Conservation (phyloP, 2,329 filamentous ascomycete genomes). For the Cephalotrichum gorgonifer region DNA sequence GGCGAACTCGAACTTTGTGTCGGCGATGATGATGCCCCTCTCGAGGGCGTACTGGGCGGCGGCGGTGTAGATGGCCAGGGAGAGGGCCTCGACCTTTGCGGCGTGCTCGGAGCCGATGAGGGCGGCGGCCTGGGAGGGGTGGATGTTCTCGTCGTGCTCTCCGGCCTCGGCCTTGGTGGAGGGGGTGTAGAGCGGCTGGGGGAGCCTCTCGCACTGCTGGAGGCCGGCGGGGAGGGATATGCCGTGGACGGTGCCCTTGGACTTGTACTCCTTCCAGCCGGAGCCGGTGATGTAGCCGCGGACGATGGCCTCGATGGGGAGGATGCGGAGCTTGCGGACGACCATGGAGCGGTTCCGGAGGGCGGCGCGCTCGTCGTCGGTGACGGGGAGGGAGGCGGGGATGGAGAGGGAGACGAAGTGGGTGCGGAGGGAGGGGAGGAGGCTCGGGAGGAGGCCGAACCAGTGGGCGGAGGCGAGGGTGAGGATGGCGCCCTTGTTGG, state of each 20-base stretch:
- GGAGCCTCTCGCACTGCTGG: constrained; percentile 59
- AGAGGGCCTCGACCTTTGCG: constrained; percentile 18
- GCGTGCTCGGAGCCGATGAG: constrained; percentile 22
- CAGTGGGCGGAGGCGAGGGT: constrained; percentile 35
- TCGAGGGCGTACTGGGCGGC: constrained; percentile 51
- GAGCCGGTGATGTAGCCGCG: constrained; percentile 82
- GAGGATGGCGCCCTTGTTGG: constrained; percentile 42
- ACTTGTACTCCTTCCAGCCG: constrained; percentile 69
- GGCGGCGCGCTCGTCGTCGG: constrained; percentile 34
- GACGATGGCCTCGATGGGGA: constrained; percentile 74
- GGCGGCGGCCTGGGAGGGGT: constrained; percentile 53
- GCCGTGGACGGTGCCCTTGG: constrained; percentile 69
- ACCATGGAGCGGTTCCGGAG: constrained; percentile 64
- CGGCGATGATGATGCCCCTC: constrained; percentile 26
- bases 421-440: constrained; percentile 36
- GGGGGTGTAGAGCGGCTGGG: constrained; percentile 53
- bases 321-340: constrained; percentile 61
- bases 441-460: constrained; percentile 37
- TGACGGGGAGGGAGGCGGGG: constrained; percentile 21
- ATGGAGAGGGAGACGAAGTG: constrained; percentile 39
- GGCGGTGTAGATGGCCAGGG: constrained; percentile 20
- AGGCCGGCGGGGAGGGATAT: constrained; percentile 59
- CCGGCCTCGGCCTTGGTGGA: constrained; percentile 78
- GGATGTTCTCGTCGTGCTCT: constrained; percentile 77
- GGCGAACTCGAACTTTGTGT: constrained; percentile 45